Evolutionary conservation across 2,329 filamentous ascomycete species (phyloP).

Genomic region (Aaosphaeria pasadenensis): DNA sequence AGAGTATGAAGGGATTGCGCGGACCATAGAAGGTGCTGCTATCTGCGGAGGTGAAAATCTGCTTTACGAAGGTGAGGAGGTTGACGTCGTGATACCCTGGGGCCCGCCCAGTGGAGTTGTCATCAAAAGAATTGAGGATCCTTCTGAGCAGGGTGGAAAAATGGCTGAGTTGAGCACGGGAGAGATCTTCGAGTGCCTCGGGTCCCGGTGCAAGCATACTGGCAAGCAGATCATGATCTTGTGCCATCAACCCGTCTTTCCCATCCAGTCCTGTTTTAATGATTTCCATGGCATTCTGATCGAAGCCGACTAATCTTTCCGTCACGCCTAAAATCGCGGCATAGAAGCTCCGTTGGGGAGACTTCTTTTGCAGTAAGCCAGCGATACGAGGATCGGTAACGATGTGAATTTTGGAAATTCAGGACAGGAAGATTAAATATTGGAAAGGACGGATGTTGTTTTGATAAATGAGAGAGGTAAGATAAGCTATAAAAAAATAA

Average conservation of each 20-base stretch:
- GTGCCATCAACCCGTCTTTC: constrained; percentile 12
- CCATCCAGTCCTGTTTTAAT: constrained; percentile 22
- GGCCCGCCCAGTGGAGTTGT: constrained; percentile 18
- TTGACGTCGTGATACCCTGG: too few relatives aligned
- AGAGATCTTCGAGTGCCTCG: constrained; percentile 21
- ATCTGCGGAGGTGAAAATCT: constrained; percentile 39
- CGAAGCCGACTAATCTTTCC: constrained; percentile 33
- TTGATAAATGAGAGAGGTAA: too few relatives aligned
- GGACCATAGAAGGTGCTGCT: constrained; percentile 42
- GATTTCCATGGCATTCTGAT: constrained; percentile 9
- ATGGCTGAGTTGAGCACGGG: constrained; percentile 29
- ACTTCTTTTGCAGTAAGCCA: constrained; percentile 35
- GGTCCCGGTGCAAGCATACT: constrained; percentile 9
- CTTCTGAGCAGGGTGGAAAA: constrained; percentile 19
- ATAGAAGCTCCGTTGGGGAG: constrained; percentile 41
- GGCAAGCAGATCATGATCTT: constrained; percentile 8
- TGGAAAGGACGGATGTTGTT: constrained; percentile 35
- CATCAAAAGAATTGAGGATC: constrained; percentile 28
- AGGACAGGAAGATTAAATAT: constrained; percentile 22
- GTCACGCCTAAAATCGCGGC: constrained; percentile 41
- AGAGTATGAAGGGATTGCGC: constrained; percentile 36
- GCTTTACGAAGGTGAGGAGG: constrained; percentile 13
- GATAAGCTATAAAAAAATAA: constrained; percentile 29
- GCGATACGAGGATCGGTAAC: constrained; percentile 41
- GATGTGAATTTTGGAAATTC: constrained; percentile 43